Evolutionary conservation across 2,329 filamentous ascomycete genomes (phyloP).

Genomic region (Ascochyta koolunga): DNA sequence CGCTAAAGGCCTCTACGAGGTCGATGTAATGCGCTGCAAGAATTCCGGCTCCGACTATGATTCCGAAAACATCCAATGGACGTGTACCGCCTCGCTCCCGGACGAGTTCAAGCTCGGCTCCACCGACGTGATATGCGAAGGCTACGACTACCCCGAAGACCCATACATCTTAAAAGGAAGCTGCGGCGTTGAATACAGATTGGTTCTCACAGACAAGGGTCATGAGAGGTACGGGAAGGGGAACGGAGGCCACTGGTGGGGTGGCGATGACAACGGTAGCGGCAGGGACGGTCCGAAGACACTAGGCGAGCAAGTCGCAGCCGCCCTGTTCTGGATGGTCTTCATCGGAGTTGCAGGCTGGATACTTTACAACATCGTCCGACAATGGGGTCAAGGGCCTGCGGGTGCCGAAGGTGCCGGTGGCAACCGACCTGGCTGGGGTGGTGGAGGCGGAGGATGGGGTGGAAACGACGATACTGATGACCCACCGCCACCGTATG

Average conservation of each 20-base stretch:
- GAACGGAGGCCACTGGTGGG: constrained; percentile 51
- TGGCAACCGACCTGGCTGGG: constrained; percentile 42
- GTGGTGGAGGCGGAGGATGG: constrained; percentile 50
- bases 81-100: constrained; percentile 72
- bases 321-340: constrained; percentile 63
- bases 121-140: constrained; percentile 92
- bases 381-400: constrained; percentile 34
- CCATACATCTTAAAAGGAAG: constrained; percentile 88
- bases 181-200: constrained; percentile 88
- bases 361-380: constrained; percentile 66
- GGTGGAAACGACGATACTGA: constrained; percentile 45
- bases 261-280: constrained; percentile 45
- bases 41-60: constrained; percentile 85
- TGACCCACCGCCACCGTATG: constrained; percentile 59
- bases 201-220: constrained; percentile 78
- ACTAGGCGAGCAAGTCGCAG: constrained; percentile 36
- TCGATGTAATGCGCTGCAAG: constrained; percentile 86
- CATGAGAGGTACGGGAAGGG: constrained; percentile 69
- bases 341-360: constrained; percentile 66
- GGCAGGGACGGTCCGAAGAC: constrained; percentile 48
- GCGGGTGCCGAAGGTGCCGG: constrained; percentile 28
- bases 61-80: constrained; percentile 88
- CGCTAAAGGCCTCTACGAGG: constrained; percentile 66
- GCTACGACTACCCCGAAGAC: constrained; percentile 78
- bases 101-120: constrained; percentile 74